Conservation (phyloP, 352 stramenopile species). For the Phytophthora multivora region DNA sequence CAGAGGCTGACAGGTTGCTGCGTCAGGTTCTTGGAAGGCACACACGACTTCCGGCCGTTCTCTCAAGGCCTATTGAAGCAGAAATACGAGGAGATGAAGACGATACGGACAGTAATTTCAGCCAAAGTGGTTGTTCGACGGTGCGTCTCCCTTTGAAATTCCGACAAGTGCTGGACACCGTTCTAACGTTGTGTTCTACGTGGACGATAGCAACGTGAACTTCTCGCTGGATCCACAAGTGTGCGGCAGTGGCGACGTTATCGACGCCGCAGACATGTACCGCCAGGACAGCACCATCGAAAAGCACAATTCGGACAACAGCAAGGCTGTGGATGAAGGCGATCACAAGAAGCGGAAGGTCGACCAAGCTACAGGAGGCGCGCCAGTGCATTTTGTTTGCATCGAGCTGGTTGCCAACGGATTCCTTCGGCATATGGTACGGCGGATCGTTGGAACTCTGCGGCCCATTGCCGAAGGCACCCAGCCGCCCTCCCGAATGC, state of each 20-base stretch:
- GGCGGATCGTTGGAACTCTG: constrained; percentile 82
- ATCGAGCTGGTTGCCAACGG: constrained; percentile 84
- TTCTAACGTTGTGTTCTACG: background rate
- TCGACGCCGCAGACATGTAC: constrained; percentile 49
- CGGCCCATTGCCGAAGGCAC: constrained; percentile 81
- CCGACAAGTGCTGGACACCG: too few relatives aligned
- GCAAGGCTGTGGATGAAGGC: constrained; percentile 8
- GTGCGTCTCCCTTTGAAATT: constrained; percentile 25
- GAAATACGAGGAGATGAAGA: constrained; percentile 63
- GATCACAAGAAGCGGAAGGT: constrained; percentile 55
- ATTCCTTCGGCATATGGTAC: constrained; percentile 90
- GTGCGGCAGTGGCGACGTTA: constrained; percentile 61
- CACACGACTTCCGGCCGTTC: constrained; percentile 83
- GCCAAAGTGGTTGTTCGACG: constrained; percentile 61
- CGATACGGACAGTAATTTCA: constrained; percentile 70
- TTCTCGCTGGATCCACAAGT: constrained; percentile 69
- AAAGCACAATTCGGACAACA: constrained; percentile 12
- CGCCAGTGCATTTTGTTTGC: constrained; percentile 76
- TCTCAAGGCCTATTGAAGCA: constrained; percentile 75
- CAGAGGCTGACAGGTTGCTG: constrained; percentile 1
- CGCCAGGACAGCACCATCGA: constrained; percentile 11
- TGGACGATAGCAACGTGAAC: constrained; percentile 54
- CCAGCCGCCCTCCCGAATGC: constrained; percentile 55
- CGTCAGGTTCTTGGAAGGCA: constrained; percentile 63
- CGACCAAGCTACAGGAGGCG: constrained; percentile 12